Evolutionary conservation across 805 yeast genomes (phyloP).

Genomic region (Candida ascalaphidarum): DNA sequence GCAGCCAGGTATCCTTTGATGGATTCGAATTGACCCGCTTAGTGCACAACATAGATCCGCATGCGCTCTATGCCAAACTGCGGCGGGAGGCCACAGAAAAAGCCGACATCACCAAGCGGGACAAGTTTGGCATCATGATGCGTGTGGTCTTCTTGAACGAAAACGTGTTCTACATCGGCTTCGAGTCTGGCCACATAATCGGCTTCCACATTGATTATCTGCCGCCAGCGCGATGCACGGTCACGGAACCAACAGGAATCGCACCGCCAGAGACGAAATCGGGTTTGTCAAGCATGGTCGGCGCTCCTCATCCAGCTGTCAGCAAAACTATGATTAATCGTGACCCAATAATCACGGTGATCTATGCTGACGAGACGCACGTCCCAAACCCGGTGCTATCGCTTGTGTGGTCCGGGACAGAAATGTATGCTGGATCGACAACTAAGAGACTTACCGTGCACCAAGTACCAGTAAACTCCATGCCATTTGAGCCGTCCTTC

Average conservation of each 20-base stretch:
- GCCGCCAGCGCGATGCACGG: too few relatives aligned
- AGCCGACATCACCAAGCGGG: slow-evolving; percentile 14
- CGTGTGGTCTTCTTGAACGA: slow-evolving; percentile 32
- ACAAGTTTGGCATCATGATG: slow-evolving; percentile 62
- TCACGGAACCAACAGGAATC: too few relatives aligned
- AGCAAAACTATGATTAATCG: slow-evolving; percentile 12
- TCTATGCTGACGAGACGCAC: slow-evolving; percentile 24
- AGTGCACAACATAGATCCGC: slow-evolving; percentile 19
- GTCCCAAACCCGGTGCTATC: slow-evolving; percentile 50
- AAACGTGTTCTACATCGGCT: slow-evolving; percentile 43
- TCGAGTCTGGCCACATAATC: slow-evolving; percentile 58
- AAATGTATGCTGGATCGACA: slow-evolving; percentile 40
- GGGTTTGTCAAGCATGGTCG: too few relatives aligned
- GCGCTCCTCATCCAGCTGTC: too few relatives aligned
- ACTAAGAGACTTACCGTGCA: slow-evolving; percentile 31
- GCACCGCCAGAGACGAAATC: too few relatives aligned
- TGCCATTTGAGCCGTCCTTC: too few relatives aligned
- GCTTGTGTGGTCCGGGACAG: slow-evolving; percentile 18
- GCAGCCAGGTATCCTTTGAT: slow-evolving; percentile 5
- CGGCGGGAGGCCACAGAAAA: background rate
- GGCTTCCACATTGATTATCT: slow-evolving; percentile 16
- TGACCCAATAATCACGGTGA: slow-evolving; percentile 10
- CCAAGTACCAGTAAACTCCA: slow-evolving; percentile 1
- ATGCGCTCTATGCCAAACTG: background rate
- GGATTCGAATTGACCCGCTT: slow-evolving; percentile 18